Percentiles rank a stretch among this genome's conserved stretches.
Conservation (phyloP, 2,329 filamentous ascomycete species). For the Saccharata proteae region DNA sequence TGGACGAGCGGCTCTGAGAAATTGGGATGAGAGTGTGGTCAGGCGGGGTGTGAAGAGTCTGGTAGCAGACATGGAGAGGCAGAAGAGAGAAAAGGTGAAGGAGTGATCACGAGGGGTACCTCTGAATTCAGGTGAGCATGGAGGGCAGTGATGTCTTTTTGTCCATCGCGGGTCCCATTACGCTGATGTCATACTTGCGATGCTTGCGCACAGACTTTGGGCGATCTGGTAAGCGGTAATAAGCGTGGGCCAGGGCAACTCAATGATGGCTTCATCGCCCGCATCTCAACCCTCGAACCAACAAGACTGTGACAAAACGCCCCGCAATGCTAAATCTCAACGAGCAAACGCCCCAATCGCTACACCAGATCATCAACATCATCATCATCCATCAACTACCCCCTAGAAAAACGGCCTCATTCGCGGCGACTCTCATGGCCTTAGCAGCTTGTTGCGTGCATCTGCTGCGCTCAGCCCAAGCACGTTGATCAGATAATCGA, state of each 20-base stretch:
- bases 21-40: neutral
- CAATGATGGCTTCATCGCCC: too few species aligned
- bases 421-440: neutral
- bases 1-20: neutral
- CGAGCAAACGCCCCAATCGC: conserved; percentile 1
- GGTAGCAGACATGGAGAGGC: conserved; percentile 3
- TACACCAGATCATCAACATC: conserved; percentile 8
- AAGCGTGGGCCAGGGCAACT: too few species aligned
- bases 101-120: neutral
- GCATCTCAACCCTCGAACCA: too few species aligned
- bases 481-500: conserved; percentile 53
- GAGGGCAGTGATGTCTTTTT: neutral
- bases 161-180: too few species aligned
- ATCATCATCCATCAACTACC: conserved; percentile 1
- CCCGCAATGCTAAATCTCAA: too few species aligned
- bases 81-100: neutral
- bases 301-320: too few species aligned
- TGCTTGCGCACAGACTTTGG: too few species aligned
- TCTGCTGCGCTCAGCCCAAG: conserved; percentile 45
- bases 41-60: conserved; percentile 1
- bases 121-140: too few species aligned
- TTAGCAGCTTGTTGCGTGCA: conserved; percentile 26
- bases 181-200: too few species aligned
- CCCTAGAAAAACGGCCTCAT: neutral
- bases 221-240: too few species aligned